Percentiles rank a stretch among this genome's conserved stretches.
These are phyloP conservation scores for Candida glaebosa DNA, from an alignment of 805 yeast species.

Conservation along the genomic window DNA sequence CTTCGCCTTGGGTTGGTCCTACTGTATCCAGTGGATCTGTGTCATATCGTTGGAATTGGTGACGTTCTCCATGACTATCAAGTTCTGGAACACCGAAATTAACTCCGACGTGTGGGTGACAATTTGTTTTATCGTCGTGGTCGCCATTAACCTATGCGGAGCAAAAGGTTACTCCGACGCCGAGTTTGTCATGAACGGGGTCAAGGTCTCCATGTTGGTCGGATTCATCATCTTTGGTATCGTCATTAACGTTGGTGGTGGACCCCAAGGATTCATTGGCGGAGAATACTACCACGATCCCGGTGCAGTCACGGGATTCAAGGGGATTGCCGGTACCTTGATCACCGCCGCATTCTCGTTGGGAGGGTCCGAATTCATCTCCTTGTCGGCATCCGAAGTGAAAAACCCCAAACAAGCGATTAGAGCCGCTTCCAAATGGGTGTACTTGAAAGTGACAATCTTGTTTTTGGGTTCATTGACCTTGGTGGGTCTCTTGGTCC, in stretches of 20 bases:
- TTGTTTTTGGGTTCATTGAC: slow-evolving; percentile 38
- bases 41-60: slow-evolving; percentile 63
- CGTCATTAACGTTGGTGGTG: slow-evolving; percentile 36
- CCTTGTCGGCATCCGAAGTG: slow-evolving; percentile 36
- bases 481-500: slow-evolving; percentile 39
- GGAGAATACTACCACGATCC: slow-evolving; percentile 40
- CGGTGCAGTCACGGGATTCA: slow-evolving; percentile 34
- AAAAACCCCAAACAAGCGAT: slow-evolving; percentile 36
- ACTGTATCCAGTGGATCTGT: slow-evolving; percentile 59
- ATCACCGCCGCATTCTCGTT: slow-evolving; percentile 40
- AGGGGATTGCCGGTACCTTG: slow-evolving; percentile 38
- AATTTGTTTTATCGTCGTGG: slow-evolving; percentile 46
- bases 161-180: slow-evolving; percentile 45
- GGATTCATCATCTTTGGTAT: slow-evolving; percentile 42
- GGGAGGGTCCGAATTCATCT: slow-evolving; percentile 39
- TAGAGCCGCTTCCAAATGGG: slow-evolving; percentile 38
- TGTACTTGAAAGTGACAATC: slow-evolving; percentile 33
- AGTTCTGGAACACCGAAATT: slow-evolving; percentile 49
- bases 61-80: slow-evolving; percentile 59
- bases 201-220: slow-evolving; percentile 31
- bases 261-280: slow-evolving; percentile 33
- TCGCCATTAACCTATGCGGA: slow-evolving; percentile 43
- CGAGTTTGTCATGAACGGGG: slow-evolving; percentile 35
- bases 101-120: slow-evolving; percentile 57
- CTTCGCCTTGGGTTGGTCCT: slow-evolving; percentile 38